These are phyloP conservation scores for Erucastrum elatum DNA, from an alignment of 345 rosid genomes.

Conservation along the genomic window DNA sequence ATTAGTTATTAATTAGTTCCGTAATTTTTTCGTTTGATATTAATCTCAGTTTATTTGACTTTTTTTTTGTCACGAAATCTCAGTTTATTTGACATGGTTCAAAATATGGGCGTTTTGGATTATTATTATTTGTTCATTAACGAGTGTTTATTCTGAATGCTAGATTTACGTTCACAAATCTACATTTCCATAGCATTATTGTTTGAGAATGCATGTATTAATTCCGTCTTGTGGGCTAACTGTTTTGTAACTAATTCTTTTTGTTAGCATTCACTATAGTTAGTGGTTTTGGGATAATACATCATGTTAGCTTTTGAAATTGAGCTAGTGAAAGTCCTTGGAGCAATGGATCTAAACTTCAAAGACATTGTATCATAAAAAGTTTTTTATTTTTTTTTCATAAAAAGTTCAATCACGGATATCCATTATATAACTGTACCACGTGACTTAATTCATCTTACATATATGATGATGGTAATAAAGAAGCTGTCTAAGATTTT, in stretches of 20 bases:
- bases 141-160: no score
- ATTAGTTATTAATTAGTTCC: no score
- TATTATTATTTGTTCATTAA: no score
- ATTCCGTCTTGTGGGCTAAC: no score
- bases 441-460: constrained; percentile 19
- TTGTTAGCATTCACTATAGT: background rate
- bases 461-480: background rate
- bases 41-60: no score
- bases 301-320: constrained; percentile 11
- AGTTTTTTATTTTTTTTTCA: background rate
- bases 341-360: constrained; percentile 20
- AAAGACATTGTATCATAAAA: constrained; percentile 9
- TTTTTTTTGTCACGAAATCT: no score
- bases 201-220: no score
- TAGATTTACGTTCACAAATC: no score
- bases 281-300: background rate
- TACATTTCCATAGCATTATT: no score
- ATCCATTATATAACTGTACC: constrained; percentile 15
- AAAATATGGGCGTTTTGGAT: no score
- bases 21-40: no score
- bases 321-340: constrained; percentile 7
- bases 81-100: no score
- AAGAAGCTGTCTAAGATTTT: background rate
- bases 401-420: constrained; percentile 1
- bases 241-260: background rate